A percentile compares a stretch with the other conserved stretches of the same genome.
Conservation (phyloP, 2,329 filamentous ascomycete species). For the Colletotrichum kahawae region DNA sequence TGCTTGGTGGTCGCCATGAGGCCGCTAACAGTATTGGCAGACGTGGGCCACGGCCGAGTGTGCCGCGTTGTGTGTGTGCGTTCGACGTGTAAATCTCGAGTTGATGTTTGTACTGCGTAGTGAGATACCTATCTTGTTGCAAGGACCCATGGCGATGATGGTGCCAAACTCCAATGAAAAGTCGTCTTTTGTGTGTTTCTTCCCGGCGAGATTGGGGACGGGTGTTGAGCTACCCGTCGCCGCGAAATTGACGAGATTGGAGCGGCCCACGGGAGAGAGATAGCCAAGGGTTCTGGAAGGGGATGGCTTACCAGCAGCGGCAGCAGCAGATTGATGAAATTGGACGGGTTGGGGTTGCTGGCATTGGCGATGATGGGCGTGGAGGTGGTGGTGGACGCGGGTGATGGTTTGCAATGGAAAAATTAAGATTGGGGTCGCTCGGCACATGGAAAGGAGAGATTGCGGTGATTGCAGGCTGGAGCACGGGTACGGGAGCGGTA, state of each 20-base stretch:
- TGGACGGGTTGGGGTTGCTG: neutral
- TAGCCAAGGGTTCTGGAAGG: conserved; percentile 1
- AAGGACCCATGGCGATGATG: neutral
- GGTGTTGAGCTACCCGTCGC: neutral
- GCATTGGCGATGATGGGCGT: neutral
- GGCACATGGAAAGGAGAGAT: conserved; percentile 10
- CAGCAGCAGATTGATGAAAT: conserved; percentile 5
- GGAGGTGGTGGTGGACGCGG: neutral
- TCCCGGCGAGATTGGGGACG: neutral
- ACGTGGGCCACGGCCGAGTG: neutral
- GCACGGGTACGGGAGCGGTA: conserved; percentile 1
- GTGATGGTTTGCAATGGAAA: neutral
- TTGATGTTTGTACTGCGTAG: neutral
- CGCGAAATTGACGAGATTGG: conserved; percentile 3
- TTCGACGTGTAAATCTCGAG: neutral
- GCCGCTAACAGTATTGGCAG: neutral
- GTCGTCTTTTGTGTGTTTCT: neutral
- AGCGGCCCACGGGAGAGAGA: neutral
- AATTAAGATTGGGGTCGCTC: conserved; percentile 12
- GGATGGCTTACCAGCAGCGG: neutral
- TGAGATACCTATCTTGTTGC: neutral
- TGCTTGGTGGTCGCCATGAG: neutral
- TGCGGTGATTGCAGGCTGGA: neutral
- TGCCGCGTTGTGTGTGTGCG: neutral
- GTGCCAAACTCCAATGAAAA: neutral